Evolutionary conservation across 371 early-diverging fungal genomes (phyloP), one percentile per base, ranked within the genome.

Genomic region (Mucor racemosus): DNA sequence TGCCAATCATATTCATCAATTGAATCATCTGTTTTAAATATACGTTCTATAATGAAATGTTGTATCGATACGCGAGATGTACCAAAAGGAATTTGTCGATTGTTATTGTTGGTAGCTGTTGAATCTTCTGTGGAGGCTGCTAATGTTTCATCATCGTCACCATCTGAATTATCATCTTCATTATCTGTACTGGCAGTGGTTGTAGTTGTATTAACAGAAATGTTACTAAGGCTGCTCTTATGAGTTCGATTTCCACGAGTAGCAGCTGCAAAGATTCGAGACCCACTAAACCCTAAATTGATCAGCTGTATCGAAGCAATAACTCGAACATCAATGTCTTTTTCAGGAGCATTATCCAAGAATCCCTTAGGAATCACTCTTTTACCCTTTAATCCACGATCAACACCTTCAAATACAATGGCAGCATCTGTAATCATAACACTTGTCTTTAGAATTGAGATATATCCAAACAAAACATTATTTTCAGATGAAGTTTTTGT

Each of bases 281-380:
- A 63, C 0, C 76, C 76, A 53, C 40, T 74, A 62, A 77, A 79
- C 21, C 67, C 46, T 4, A 72, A n/a, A 15, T 68, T 66, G 8
- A 73, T 13, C 10, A 62, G 62, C 31, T 73, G 71, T 14, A 78
- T 13, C 6, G 61, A 38, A 0, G 60, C 14, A 3, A 58, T 21
- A 14, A 65, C 14, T 7, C 54, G 56, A 8, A 55, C 53, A 34
- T 41, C 26, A 7, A 75, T 58, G 60, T 84, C 81, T 8, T 71
- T 39, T 10, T 44, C 59, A 0, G 84, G 84, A 9, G 81, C 72
- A 65, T 79, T 84, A 59, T 84, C 80, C 21, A 81, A 54, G 38
- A 72, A 74, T 15, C 79, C 78, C 1, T 44, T 57, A 0, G 78
- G 79, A 1, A 73, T 61, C 8, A 42, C 9, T 17, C 76, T 65